Percentiles rank a stretch among this genome's conserved stretches.
Evolutionary conservation across 1,284 basidiomycete genomes (phyloP).

Genomic region (Kwoniella shivajii): DNA sequence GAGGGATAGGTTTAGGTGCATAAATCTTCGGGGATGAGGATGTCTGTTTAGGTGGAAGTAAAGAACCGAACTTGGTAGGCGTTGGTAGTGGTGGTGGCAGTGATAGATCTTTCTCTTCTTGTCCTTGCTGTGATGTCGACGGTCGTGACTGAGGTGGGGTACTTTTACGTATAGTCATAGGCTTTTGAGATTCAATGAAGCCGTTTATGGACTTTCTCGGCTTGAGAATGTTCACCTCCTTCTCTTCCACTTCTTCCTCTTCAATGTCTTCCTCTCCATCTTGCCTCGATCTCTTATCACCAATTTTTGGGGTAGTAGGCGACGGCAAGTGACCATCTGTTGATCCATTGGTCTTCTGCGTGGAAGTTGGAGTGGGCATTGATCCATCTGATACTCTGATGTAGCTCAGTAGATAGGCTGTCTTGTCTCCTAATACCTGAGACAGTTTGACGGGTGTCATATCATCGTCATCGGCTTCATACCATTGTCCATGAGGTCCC

Average conservation of each 20-base stretch:
- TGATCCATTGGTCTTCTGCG: neutral
- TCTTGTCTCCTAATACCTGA: slow-evolving; percentile 67
- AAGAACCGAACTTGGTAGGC: slow-evolving; percentile 6
- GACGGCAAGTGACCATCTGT: slow-evolving; percentile 3
- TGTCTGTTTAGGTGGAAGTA: slow-evolving; percentile 8
- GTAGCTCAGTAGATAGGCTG: slow-evolving; percentile 93
- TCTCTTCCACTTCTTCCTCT: slow-evolving; percentile 17
- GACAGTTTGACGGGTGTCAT: slow-evolving; percentile 57
- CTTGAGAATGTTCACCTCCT: slow-evolving; percentile 1
- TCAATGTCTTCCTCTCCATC: slow-evolving; percentile 59
- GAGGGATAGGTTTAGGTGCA: slow-evolving; percentile 16
- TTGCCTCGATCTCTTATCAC: slow-evolving; percentile 31
- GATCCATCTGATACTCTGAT: slow-evolving; percentile 57
- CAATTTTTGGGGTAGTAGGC: neutral
- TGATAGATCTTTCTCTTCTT: slow-evolving; percentile 1
- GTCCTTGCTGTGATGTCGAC: slow-evolving; percentile 1
- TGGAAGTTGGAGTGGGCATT: slow-evolving; percentile 1
- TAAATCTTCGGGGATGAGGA: neutral
- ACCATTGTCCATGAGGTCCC: slow-evolving; percentile 73
- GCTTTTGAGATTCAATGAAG: neutral
- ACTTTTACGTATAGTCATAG: slow-evolving; percentile 7
- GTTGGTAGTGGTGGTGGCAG: slow-evolving; percentile 16
- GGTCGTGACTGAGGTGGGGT: slow-evolving; percentile 1
- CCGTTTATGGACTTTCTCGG: slow-evolving; percentile 8
- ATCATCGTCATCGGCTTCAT: slow-evolving; percentile 90